phyloP scores from a whole-genome alignment of 192 early-diverging fungal genomes.

The Podila horticola region DNA sequence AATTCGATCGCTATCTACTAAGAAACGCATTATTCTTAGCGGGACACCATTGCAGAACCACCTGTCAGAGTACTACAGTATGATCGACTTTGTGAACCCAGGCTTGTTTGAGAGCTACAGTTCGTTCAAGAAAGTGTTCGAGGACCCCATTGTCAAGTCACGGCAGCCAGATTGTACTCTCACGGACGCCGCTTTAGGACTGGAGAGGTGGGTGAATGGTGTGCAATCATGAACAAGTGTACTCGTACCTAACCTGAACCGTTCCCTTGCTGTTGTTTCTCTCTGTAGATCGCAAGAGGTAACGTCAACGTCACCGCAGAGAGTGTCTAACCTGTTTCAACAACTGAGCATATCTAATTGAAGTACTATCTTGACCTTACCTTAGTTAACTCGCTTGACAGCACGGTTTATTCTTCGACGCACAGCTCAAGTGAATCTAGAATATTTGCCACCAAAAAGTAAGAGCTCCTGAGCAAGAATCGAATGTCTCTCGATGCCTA shows the following conservation, averaged over 20 bases:
- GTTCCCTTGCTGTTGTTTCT: too few relatives aligned
- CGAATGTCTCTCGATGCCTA: not conserved
- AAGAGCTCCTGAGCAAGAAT: not conserved
- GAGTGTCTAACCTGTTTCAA: not conserved
- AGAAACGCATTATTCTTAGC: conserved; percentile 51
- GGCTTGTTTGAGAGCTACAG: conserved; percentile 52
- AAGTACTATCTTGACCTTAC: not conserved
- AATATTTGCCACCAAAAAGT: conserved; percentile 70
- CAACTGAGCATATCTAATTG: not conserved
- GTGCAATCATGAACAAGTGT: not conserved
- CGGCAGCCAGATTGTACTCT: conserved; percentile 50
- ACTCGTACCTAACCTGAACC: too few relatives aligned
- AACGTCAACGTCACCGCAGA: not conserved
- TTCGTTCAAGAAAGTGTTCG: conserved; percentile 56
- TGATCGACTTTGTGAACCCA: conserved; percentile 64
- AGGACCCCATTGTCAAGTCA: conserved; percentile 54
- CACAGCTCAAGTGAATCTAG: conserved; percentile 58
- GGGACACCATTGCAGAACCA: conserved; percentile 64
- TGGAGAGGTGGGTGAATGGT: conserved; percentile 20
- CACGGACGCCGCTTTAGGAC: conserved; percentile 13
- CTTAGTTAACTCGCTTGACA: conserved; percentile 55
- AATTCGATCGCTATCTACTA: conserved; percentile 42
- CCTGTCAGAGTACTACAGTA: conserved; percentile 56
- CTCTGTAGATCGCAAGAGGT: conserved; percentile 10
- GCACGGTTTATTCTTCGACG: conserved; percentile 69